Conservation (phyloP, 1,139 yeast species). For the Zhuliangozyma parablackwelliae region DNA sequence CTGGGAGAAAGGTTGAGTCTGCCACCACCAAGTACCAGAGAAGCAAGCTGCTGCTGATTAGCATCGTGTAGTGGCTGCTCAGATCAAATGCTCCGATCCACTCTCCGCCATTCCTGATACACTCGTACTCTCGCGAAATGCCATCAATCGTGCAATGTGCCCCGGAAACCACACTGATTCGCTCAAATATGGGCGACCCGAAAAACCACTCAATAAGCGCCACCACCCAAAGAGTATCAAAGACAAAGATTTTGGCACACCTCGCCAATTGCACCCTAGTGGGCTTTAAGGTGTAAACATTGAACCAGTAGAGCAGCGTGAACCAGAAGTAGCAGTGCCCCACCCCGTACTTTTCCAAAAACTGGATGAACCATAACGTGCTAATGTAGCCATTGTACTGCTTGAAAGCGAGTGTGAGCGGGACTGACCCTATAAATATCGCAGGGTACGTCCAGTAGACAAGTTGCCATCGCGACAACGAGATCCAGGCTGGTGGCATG, state of each 20-base stretch:
- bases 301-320: conserved; percentile 12
- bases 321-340: conserved; percentile 29
- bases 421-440: conserved; percentile 16
- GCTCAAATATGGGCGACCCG: conserved; percentile 43
- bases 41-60: conserved; percentile 46
- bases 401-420: conserved; percentile 12
- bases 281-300: conserved; percentile 1
- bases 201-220: conserved; percentile 36
- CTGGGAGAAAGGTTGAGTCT: conserved; percentile 2
- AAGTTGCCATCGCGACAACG: conserved; percentile 1
- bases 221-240: conserved; percentile 7
- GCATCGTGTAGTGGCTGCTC: conserved; percentile 60
- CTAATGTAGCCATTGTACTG: conserved; percentile 11
- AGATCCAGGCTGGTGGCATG: background rate
- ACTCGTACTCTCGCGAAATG: conserved; percentile 7
- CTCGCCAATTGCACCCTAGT: background rate
- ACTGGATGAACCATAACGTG: conserved; percentile 12
- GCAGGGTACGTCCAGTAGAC: conserved; percentile 10
- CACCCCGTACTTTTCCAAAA: conserved; percentile 19
- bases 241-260: conserved; percentile 5
- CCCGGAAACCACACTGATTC: conserved; percentile 35
- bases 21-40: conserved; percentile 31
- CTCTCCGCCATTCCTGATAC: conserved; percentile 19
- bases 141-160: conserved; percentile 30
- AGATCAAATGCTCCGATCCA: conserved; percentile 61